These are phyloP conservation scores for Aspergillus cavernicola DNA, from an alignment of 495 filamentous ascomycete genomes.

Conservation along the genomic window DNA sequence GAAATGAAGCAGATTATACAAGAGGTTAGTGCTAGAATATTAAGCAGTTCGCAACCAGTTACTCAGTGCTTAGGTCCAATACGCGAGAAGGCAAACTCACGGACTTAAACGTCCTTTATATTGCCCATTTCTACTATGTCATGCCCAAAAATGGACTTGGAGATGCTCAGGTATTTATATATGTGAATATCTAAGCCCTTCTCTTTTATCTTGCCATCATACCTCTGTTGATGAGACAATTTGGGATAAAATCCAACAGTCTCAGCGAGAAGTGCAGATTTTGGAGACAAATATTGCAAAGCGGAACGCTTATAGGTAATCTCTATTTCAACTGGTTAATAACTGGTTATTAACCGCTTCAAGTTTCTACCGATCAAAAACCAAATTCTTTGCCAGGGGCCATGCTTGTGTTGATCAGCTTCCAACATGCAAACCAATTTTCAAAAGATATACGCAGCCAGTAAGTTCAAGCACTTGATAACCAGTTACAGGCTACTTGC, in stretches of 20 bases:
- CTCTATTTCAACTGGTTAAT: neutral
- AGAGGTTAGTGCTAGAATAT: conserved; percentile 5
- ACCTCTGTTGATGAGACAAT: conserved; percentile 4
- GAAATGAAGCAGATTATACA: neutral
- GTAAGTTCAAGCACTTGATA: neutral
- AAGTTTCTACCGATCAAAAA: conserved; percentile 11
- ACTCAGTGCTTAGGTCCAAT: conserved; percentile 13
- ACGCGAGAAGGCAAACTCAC: neutral
- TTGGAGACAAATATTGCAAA: conserved; percentile 2
- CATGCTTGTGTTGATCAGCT: conserved; percentile 8
- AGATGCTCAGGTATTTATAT: conserved; percentile 7
- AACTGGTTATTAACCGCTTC: neutral
- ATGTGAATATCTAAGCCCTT: conserved; percentile 7
- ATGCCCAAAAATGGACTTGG: conserved; percentile 6
- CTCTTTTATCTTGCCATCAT: conserved; percentile 3
- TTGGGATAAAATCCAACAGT: neutral
- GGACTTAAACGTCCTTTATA: neutral
- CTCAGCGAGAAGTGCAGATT: neutral
- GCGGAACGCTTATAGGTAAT: conserved; percentile 11
- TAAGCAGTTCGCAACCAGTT: conserved; percentile 4
- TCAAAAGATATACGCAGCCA: neutral
- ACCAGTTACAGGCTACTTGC: neutral
- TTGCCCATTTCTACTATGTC: neutral
- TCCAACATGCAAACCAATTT: neutral
- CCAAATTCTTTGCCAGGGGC: neutral